Base-by-base conservation (phyloP, 495 filamentous ascomycete genomes). In the Aspergillus leporis region DNA sequence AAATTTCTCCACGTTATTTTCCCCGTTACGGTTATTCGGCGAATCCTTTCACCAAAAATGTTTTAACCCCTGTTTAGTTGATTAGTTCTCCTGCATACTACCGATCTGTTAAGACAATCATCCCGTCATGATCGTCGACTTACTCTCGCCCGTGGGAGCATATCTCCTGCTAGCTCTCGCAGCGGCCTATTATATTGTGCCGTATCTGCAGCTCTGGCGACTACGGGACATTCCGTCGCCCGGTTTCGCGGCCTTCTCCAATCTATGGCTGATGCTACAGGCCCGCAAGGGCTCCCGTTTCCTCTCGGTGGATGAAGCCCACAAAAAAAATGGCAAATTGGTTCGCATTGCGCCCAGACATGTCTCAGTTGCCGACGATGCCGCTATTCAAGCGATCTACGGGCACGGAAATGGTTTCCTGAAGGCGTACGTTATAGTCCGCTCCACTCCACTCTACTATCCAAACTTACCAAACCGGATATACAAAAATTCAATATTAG, bases 181-280 rank as follows among this genome's bases (percentile, higher is more conserved):
- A 1, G 58, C 82, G 10, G 70, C 81, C 53, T 93, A 84, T 74
- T 94, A 85, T 64, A 23, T 92, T 25, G 73, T 87, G 41, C 85
- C 89, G 0, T 94, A 93, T 70, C 61, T 93, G 30, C 78, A 86
- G 51, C 86, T 86, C 63, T 76, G 78, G 63, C 76, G 79, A 14
- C 78, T 94, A 58, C 78, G 82, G 43, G 73, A 81, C 55, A 85
- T 94, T 46, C 90, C 91, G 1, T 78, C 79, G 5, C 89, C 91
- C 0, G 83, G 87, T 41, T 56, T 76, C 0, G 85, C 86, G 3
- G 86, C 84, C 45, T 90, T 90, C 71, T 84, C 88, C 32, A 90
- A 92, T 66, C 74, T 91, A 28, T 96, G 92, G 92, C 78, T 94
- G 30, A 67, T 95, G 45, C 75, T 82, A 22, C 87, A 91, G 46